phyloP scores from a whole-genome alignment of 2,329 filamentous ascomycete species.

The Cercospora sojina region DNA sequence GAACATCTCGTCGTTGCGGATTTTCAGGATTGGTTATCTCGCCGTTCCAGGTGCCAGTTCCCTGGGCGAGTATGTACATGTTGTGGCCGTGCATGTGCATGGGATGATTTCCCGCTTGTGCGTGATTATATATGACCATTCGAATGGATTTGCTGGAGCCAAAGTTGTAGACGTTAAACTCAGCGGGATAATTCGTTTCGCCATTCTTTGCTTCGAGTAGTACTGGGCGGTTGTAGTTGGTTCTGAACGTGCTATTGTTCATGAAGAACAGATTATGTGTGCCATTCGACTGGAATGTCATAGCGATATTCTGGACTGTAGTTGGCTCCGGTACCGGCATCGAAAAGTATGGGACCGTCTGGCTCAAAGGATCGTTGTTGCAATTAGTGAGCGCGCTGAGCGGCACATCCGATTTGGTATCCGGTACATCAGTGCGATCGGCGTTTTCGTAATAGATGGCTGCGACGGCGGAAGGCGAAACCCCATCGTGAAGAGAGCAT shows the following conservation, averaged over 20 bases:
- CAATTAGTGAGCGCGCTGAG: constrained; percentile 48
- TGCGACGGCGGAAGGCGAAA: constrained; percentile 54
- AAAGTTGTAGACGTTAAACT: constrained; percentile 45
- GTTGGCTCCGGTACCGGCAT: constrained; percentile 51
- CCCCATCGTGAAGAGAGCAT: constrained; percentile 38
- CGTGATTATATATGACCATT: constrained; percentile 44
- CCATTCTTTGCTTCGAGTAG: constrained; percentile 39
- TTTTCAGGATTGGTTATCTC: constrained; percentile 46
- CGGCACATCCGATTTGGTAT: constrained; percentile 51
- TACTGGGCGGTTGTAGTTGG: constrained; percentile 46
- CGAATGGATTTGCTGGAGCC: constrained; percentile 42
- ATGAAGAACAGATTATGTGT: constrained; percentile 56
- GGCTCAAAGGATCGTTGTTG: constrained; percentile 56
- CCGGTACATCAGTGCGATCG: constrained; percentile 45
- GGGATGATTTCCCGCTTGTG: constrained; percentile 48
- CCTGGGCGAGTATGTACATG: constrained; percentile 46
- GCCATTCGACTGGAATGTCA: constrained; percentile 46
- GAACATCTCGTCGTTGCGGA: constrained; percentile 54
- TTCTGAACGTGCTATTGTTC: constrained; percentile 53
- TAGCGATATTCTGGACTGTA: constrained; percentile 45
- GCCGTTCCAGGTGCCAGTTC: constrained; percentile 43
- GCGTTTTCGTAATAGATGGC: constrained; percentile 65
- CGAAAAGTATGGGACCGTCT: constrained; percentile 55
- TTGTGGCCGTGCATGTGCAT: constrained; percentile 54
- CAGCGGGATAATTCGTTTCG: constrained; percentile 35